A percentile compares a stretch with the other conserved stretches of the same genome.
Conservation (phyloP, 805 yeast species). For the Candida xiaguanensis region DNA sequence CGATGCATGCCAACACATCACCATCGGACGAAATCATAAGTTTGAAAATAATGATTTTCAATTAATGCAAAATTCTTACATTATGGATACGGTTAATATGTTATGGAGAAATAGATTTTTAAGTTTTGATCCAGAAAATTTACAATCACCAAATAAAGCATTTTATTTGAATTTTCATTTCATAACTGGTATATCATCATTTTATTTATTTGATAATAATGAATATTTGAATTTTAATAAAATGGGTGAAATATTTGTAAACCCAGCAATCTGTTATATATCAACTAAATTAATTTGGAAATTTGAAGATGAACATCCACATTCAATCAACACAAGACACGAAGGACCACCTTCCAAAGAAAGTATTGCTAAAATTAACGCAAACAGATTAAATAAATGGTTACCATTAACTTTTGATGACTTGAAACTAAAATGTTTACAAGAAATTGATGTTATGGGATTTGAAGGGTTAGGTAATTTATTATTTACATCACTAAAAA, state of each 20-base stretch:
- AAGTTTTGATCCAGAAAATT: conserved; percentile 20
- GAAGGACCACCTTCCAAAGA: conserved; percentile 52
- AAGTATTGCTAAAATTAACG: conserved; percentile 30
- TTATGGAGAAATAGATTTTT: conserved; percentile 57
- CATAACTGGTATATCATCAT: conserved; percentile 24
- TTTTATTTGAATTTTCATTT: conserved; percentile 34
- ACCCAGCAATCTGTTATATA: conserved; percentile 49
- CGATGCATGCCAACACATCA: conserved; percentile 43
- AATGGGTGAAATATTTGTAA: conserved; percentile 43
- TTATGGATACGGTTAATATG: conserved; percentile 53
- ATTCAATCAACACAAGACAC: conserved; percentile 32
- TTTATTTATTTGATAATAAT: conserved; percentile 24
- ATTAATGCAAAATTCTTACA: conserved; percentile 43
- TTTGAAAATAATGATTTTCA: conserved; percentile 22
- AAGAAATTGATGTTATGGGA: conserved; percentile 39
- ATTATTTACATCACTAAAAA: conserved; percentile 51
- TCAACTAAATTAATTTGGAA: conserved; percentile 42
- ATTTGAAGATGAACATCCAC: conserved; percentile 38
- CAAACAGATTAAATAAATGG: conserved; percentile 29
- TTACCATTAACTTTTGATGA: conserved; percentile 39
- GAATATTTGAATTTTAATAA: conserved; percentile 9
- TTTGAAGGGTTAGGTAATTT: conserved; percentile 48
- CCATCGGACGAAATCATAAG: conserved; percentile 35
- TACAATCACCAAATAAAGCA: conserved; percentile 32
- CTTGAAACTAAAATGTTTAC: conserved; percentile 42